These are phyloP conservation scores for Fusarium incarnatum DNA, from an alignment of 2,329 filamentous ascomycete species.

Conservation along the genomic window DNA sequence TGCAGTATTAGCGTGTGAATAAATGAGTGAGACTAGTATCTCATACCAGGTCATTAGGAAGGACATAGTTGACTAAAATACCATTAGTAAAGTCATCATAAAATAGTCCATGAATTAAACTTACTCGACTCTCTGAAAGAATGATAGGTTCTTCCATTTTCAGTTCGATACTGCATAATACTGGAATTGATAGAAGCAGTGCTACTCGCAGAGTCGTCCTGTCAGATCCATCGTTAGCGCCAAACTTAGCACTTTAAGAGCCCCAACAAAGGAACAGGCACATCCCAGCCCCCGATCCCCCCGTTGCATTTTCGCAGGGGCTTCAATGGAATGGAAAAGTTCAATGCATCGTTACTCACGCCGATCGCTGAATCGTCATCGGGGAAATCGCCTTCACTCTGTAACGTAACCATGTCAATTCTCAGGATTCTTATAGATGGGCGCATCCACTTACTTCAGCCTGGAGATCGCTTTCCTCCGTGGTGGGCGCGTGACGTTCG, in stretches of 20 bases:
- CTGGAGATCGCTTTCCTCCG: constrained; percentile 17
- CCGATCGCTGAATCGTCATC: constrained; percentile 44
- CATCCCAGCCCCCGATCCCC: not conserved
- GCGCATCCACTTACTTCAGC: constrained; percentile 29
- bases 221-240: not conserved
- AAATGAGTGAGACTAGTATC: not conserved
- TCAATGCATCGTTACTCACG: constrained; percentile 15
- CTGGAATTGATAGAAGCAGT: constrained; percentile 52
- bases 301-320: not conserved
- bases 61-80: constrained; percentile 42
- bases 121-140: constrained; percentile 49
- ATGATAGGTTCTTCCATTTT: constrained; percentile 56
- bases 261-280: not conserved
- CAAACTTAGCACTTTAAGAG: not conserved
- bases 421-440: too few species aligned
- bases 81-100: not conserved
- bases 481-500: constrained; percentile 5
- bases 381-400: constrained; percentile 15
- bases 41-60: constrained; percentile 49
- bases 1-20: constrained; percentile 19
- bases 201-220: constrained; percentile 47
- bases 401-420: not conserved
- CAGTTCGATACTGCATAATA: constrained; percentile 52
- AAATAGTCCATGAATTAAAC: not conserved
- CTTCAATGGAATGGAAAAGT: not conserved